Percentiles rank a stretch among this genome's conserved stretches.
Evolutionary conservation across 345 rosid genomes (phyloP).

Genomic region (Draba incana): DNA sequence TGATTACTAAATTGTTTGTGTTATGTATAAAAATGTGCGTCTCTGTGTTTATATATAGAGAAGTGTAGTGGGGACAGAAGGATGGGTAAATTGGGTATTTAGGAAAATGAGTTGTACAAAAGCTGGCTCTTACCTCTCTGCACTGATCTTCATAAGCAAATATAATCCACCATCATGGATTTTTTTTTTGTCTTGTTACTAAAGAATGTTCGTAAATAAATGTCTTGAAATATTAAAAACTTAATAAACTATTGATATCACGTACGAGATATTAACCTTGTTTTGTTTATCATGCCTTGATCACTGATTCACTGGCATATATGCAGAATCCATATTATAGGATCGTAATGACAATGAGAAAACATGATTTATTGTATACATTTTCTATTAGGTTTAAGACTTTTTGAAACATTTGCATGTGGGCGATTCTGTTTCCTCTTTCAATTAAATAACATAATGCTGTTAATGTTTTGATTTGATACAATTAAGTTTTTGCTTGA

Average conservation of each 20-base stretch:
- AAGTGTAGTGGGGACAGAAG: background rate
- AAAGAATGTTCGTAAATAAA: slow-evolving; percentile 29
- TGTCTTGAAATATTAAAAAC: slow-evolving; percentile 13
- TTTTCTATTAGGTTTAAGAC: slow-evolving; percentile 8
- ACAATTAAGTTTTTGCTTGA: background rate
- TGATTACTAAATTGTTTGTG: slow-evolving; percentile 4
- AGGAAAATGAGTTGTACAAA: slow-evolving; percentile 21
- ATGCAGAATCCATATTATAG: slow-evolving; percentile 17
- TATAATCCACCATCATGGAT: slow-evolving; percentile 20
- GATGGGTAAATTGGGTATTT: slow-evolving; percentile 29
- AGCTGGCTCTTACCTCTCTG: slow-evolving; percentile 39
- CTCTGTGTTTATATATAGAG: slow-evolving; percentile 19
- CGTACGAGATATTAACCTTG: background rate
- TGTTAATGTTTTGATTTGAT: slow-evolving; percentile 21
- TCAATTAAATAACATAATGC: slow-evolving; percentile 15
- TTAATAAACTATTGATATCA: background rate
- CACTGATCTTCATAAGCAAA: slow-evolving; percentile 9
- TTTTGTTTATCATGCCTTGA: background rate
- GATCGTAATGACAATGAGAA: slow-evolving; percentile 10
- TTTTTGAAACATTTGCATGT: slow-evolving; percentile 40
- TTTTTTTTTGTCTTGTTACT: slow-evolving; percentile 31
- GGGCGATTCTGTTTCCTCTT: slow-evolving; percentile 19
- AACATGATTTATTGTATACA: slow-evolving; percentile 10
- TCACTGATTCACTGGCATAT: slow-evolving; percentile 6
- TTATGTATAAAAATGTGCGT: slow-evolving; percentile 14